Conservation (phyloP, 2,329 filamentous ascomycete genomes). For the Xylariaceae sp. region DNA sequence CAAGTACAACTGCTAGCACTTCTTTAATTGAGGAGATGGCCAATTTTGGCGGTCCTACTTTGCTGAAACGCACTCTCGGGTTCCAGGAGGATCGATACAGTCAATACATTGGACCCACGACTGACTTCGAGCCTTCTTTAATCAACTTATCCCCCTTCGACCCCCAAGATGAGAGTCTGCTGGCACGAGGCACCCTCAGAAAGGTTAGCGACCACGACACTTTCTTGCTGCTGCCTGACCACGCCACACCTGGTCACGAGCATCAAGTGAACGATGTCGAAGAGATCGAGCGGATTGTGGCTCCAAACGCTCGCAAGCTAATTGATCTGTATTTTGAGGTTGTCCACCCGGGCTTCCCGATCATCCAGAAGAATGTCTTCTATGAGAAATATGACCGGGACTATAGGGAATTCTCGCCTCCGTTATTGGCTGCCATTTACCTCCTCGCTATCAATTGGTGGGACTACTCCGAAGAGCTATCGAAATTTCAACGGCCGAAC, state of each 20-base stretch:
- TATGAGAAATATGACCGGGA: constrained; percentile 75
- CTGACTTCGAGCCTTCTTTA: constrained; percentile 81
- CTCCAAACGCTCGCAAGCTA: constrained; percentile 74
- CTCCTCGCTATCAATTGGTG: constrained; percentile 88
- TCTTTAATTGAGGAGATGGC: constrained; percentile 72
- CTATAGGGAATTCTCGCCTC: constrained; percentile 73
- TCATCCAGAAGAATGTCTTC: constrained; percentile 80
- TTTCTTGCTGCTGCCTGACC: constrained; percentile 79
- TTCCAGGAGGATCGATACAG: constrained; percentile 78
- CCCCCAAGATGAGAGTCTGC: constrained; percentile 76
- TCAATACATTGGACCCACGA: constrained; percentile 82
- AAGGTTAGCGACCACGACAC: constrained; percentile 78
- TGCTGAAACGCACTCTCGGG: constrained; percentile 71
- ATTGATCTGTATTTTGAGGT: constrained; percentile 81
- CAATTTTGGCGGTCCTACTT: constrained; percentile 67
- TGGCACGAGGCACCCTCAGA: constrained; percentile 69
- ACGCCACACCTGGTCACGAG: constrained; percentile 70
- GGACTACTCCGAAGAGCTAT: constrained; percentile 71
- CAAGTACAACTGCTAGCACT: constrained; percentile 63
- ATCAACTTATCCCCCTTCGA: constrained; percentile 82
- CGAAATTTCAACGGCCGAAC: constrained; percentile 68
- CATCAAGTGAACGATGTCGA: constrained; percentile 70
- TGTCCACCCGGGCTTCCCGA: constrained; percentile 80
- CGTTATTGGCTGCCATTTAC: constrained; percentile 79
- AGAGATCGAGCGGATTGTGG: constrained; percentile 74